Base-by-base conservation (phyloP, 495 filamentous ascomycete species). In the Evansstolkia leycettana region DNA sequence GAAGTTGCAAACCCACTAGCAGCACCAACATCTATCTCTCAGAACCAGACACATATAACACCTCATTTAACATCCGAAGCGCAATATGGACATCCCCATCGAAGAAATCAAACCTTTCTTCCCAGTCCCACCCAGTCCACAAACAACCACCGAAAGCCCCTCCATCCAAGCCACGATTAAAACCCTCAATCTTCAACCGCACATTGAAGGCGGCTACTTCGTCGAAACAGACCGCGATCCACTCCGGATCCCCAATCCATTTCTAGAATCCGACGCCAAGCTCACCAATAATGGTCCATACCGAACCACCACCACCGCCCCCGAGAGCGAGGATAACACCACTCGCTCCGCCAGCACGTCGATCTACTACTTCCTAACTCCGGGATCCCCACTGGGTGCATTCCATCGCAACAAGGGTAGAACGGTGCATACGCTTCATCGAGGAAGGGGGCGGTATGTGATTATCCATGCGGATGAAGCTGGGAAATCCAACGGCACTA, bases 131-230 rank as follows among this genome's bases (percentile, higher is more conserved):
- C 9, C 20, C 20, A 23, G n/a, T n/a, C 20, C 20, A 23, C 5
- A 4, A 23, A 23, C 20, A 23, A 41, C 42, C 31, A 39, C 10
- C 54, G 49, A 18, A 28, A 39, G 27, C 34, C 43, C 57, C 7
- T 6, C 34, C 7, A 50, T 64, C 25, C 39, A 58, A 33, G 30
- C 49, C 26, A 43, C 71, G 9, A 70, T 79, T 49, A 20, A 36
- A 10, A 42, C 47, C 16, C 60, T 79, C 15, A 12, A 50, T 16
- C 55, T 77, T 4, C 41, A 49, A 17, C 54, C 62, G 8, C 76
- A 82, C 51, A 56, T 70, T 36, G 75, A 78, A 59, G 77, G 77
- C 19, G 79, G 76, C 29, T 84, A 73, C 54, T 82, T 72, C 47
- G 51, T 46, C 32, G 73, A 78, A 50, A 80, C 73, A 5, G 72